A percentile compares a stretch with the other conserved stretches of the same genome.
phyloP scores from a whole-genome alignment of 2,329 filamentous ascomycete genomes.

The Trichoderma hamatum region DNA sequence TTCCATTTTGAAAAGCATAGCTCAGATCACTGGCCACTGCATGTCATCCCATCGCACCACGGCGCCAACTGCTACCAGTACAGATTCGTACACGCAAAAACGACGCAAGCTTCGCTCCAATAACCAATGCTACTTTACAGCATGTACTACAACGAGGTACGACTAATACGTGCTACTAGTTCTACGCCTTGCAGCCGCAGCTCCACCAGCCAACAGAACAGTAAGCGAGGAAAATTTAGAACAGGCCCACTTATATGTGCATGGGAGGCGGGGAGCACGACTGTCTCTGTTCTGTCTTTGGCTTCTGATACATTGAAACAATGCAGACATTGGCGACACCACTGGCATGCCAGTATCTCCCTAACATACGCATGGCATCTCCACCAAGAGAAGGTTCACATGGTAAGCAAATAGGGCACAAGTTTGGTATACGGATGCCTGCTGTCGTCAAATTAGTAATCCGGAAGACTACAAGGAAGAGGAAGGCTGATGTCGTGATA shows the following conservation, averaged over 20 bases:
- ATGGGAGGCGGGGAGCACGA: conserved; percentile 7
- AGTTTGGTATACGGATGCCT: conserved; percentile 5
- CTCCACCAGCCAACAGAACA: conserved; percentile 26
- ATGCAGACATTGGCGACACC: conserved; percentile 17
- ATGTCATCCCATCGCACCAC: conserved; percentile 24
- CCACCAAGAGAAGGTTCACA: conserved; percentile 14
- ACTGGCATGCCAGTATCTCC: conserved; percentile 20
- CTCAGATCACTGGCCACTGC: conserved; percentile 23
- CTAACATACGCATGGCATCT: background rate
- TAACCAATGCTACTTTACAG: background rate
- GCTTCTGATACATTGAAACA: conserved; percentile 21
- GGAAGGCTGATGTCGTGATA: conserved; percentile 9
- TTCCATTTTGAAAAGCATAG: conserved; percentile 8
- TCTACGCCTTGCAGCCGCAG: conserved; percentile 26
- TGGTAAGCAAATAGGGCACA: conserved; percentile 17
- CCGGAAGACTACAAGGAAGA: background rate
- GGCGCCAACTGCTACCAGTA: background rate
- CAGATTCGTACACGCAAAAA: background rate
- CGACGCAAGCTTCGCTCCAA: conserved; percentile 12
- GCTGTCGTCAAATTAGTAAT: background rate
- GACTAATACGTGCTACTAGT: conserved; percentile 4
- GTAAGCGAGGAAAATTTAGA: conserved; percentile 26
- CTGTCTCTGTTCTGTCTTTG: background rate
- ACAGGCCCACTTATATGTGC: conserved; percentile 19
- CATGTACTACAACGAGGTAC: background rate